Percentiles rank a stretch among this genome's conserved stretches.
phyloP scores from a whole-genome alignment of 345 rosid species.

The Pugionium dolabratum region DNA sequence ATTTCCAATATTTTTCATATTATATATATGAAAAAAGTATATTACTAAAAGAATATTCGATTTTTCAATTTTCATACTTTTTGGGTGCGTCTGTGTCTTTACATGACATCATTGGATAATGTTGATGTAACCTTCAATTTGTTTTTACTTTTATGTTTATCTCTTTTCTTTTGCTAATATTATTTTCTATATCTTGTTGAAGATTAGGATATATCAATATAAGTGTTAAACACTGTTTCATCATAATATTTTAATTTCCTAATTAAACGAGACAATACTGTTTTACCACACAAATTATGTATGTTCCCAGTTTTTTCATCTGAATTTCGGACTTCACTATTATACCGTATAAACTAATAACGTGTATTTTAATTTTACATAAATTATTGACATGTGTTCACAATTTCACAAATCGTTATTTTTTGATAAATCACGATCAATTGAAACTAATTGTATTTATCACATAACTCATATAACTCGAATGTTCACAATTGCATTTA shows the following conservation, averaged over 20 bases:
- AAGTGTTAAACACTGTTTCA: background rate
- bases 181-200: conserved; percentile 20
- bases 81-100: background rate
- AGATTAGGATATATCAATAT: background rate
- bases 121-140: conserved; percentile 41
- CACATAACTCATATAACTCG: too few relatives aligned
- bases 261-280: too few relatives aligned
- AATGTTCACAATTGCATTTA: too few relatives aligned
- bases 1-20: background rate
- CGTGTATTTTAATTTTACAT: too few relatives aligned
- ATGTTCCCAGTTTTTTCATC: too few relatives aligned
- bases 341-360: too few relatives aligned
- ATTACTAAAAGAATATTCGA: conserved; percentile 36
- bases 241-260: background rate
- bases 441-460: too few relatives aligned
- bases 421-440: too few relatives aligned
- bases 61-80: background rate
- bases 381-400: too few relatives aligned
- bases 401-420: too few relatives aligned
- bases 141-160: conserved; percentile 23
- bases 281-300: too few relatives aligned
- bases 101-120: conserved; percentile 36
- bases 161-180: conserved; percentile 22
- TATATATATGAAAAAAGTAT: conserved; percentile 19
- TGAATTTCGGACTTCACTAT: too few relatives aligned